phyloP scores from a whole-genome alignment of 139 green algal genomes.

The Haematococcus sp. region DNA sequence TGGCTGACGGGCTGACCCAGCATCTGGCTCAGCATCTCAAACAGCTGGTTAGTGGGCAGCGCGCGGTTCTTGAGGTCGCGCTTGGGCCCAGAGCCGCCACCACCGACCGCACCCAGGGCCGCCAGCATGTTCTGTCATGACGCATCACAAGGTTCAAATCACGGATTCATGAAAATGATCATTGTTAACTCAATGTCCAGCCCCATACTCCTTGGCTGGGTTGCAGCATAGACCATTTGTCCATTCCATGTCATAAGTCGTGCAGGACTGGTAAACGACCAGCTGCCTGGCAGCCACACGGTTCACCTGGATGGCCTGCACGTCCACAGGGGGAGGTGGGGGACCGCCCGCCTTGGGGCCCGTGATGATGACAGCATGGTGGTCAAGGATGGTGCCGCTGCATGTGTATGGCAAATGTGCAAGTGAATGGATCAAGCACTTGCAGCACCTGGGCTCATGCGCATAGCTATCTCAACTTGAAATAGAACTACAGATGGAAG shows the following conservation, averaged over 20 bases:
- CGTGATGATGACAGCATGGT: constrained; percentile 49
- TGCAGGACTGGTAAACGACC: no score
- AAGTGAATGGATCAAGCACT: not conserved
- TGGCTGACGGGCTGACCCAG: constrained; percentile 20
- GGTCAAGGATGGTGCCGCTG: constrained; percentile 57
- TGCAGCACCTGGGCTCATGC: not conserved
- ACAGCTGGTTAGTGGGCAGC: constrained; percentile 28
- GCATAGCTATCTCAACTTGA: no score
- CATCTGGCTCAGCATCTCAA: constrained; percentile 16
- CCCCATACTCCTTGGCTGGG: no score
- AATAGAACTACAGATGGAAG: no score
- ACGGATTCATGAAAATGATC: no score
- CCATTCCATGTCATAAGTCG: no score
- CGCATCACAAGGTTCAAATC: no score
- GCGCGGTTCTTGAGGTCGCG: constrained; percentile 15
- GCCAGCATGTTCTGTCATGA: constrained; percentile 8
- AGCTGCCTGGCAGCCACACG: no score
- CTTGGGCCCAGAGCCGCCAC: not conserved
- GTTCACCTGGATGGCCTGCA: not conserved
- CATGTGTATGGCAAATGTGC: not conserved
- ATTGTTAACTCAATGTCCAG: no score
- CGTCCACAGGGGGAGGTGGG: constrained; percentile 4
- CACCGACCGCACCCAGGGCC: not conserved
- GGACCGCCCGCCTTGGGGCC: constrained; percentile 40
- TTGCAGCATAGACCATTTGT: no score